Evolutionary conservation across 148 eudicot genomes (phyloP), one percentile per base, ranked within the genome.

Genomic region (Diospyros kaki): DNA sequence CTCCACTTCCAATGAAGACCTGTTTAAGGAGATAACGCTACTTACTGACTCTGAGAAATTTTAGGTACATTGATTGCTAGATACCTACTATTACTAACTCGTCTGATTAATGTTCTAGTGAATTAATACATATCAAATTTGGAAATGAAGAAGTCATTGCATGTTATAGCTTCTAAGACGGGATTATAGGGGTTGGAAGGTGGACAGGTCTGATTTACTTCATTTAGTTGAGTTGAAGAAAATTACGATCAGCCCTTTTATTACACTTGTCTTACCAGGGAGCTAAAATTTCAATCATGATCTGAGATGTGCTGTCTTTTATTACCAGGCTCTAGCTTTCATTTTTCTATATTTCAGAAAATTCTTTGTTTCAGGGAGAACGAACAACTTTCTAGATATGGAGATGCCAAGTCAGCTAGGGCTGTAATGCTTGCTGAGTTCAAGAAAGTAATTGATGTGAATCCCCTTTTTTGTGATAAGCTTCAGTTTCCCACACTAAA

Each of bases 391-490:
- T 87, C 87, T 42, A 87, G 84, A 60, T 87, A 87, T 15, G 87
- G 89, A 65, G 89, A 87, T 67, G 84, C 89, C 71, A 87, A 87
- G 73, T 87, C 89, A n/a, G 89, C 89, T 9, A 69, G 89, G 17
- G 82, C 69, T 71, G 82, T 87, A 62, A 87, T 87, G 89, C 77
- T 87, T 39, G 75, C 78, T 76, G 89, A 87, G 75, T 84, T 87
- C 44, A 87, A 87, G 73, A 87, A 87, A 78, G 87, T 87, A 58
- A 84, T 87, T 46, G 90, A 87, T 73, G 90, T 88, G n/a, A 87
- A 87, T 81, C 90, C 90, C 58, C 75, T 82, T 70, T 87, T 87
- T 52, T 84, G 89, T 58, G 89, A 87, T 28, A 87, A 87, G 79
- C 87, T 87, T 60, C 45, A 82, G 28, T 82, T 87, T 66, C 89